Evolutionary conservation across 345 rosid genomes (phyloP).

Genomic region (Dipteronia dyeriana): DNA sequence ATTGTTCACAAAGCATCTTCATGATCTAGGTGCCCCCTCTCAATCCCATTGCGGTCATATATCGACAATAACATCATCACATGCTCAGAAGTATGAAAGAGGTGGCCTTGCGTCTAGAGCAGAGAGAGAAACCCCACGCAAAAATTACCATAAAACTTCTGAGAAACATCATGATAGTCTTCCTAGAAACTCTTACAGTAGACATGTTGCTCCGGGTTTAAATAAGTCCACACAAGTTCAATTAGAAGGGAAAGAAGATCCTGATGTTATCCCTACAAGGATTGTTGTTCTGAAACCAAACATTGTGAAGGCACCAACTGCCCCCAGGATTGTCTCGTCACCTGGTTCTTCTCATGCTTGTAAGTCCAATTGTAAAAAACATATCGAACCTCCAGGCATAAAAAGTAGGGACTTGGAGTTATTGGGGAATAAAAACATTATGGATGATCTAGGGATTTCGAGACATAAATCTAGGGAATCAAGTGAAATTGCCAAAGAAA

Average conservation of each 20-base stretch:
- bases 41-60: slow-evolving; percentile 46
- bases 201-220: slow-evolving; percentile 34
- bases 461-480: slow-evolving; percentile 68
- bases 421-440: slow-evolving; percentile 44
- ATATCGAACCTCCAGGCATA: slow-evolving; percentile 37
- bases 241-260: slow-evolving; percentile 41
- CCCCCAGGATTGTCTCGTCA: slow-evolving; percentile 46
- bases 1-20: slow-evolving; percentile 74
- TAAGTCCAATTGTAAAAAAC: slow-evolving; percentile 44
- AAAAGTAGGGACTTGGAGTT: slow-evolving; percentile 36
- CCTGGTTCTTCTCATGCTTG: slow-evolving; percentile 51
- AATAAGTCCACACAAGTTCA: slow-evolving; percentile 40
- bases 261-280: slow-evolving; percentile 54
- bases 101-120: slow-evolving; percentile 33
- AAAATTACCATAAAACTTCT: slow-evolving; percentile 32
- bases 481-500: slow-evolving; percentile 62
- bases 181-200: slow-evolving; percentile 32
- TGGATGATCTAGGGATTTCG: slow-evolving; percentile 43
- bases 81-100: slow-evolving; percentile 31
- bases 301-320: slow-evolving; percentile 54
- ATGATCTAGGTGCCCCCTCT: slow-evolving; percentile 52
- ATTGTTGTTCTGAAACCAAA: slow-evolving; percentile 95
- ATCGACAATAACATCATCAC: slow-evolving; percentile 43
- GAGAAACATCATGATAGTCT: slow-evolving; percentile 35
- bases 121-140: slow-evolving; percentile 40